These are phyloP conservation scores for Musa balbisiana DNA, from an alignment of 202 grass and related monocot species.

Conservation along the genomic window DNA sequence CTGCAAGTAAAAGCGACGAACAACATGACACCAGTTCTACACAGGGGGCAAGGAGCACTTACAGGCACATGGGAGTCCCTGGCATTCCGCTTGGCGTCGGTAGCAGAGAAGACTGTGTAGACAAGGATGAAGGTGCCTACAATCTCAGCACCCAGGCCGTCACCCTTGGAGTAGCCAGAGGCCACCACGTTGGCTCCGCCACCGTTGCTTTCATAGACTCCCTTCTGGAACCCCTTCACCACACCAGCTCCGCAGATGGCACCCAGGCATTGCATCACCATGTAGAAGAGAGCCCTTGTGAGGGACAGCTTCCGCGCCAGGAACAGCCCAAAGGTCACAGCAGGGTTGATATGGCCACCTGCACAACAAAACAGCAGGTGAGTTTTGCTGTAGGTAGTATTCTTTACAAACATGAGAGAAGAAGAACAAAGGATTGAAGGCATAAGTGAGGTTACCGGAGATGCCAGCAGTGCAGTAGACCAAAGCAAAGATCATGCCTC, in stretches of 20 bases:
- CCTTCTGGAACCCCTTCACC: constrained; percentile 8
- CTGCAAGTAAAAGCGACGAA: no score
- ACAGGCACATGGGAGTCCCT: constrained; percentile 16
- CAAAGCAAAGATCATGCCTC: constrained; percentile 7
- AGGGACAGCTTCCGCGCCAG: constrained; percentile 18
- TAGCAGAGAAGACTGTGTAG: constrained; percentile 18
- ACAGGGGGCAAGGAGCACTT: neutral
- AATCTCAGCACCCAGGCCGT: constrained; percentile 5
- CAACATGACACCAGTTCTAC: neutral
- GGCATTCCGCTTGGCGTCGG: constrained; percentile 15
- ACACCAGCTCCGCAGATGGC: constrained; percentile 16
- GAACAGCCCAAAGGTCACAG: constrained; percentile 13
- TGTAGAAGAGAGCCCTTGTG: constrained; percentile 11
- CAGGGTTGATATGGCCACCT: constrained; percentile 17
- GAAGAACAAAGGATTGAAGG: neutral
- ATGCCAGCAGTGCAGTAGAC: constrained; percentile 8
- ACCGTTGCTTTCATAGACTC: neutral
- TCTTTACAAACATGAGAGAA: neutral
- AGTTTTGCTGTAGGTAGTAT: neutral
- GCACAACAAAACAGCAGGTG: neutral
- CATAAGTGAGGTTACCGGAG: neutral
- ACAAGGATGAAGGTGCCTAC: constrained; percentile 18
- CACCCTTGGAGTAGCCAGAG: constrained; percentile 6
- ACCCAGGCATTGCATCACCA: constrained; percentile 17
- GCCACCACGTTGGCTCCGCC: constrained; percentile 6